phyloP scores from a whole-genome alignment of 2,329 filamentous ascomycete genomes.

The Metarhizium rileyi region DNA sequence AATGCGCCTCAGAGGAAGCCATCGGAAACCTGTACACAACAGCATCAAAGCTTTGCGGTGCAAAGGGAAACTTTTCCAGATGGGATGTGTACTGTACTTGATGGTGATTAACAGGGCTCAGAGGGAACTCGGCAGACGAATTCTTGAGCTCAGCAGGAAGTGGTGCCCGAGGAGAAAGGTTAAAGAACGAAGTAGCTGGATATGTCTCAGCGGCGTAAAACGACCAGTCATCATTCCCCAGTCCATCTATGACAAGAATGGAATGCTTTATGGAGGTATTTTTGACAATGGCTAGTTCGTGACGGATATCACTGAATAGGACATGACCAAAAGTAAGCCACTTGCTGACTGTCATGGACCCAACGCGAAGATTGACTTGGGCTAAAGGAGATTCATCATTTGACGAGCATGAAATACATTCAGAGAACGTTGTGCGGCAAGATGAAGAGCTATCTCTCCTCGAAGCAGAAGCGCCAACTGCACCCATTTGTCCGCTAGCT shows the following conservation, averaged over 20 bases:
- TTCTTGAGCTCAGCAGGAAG: slow-evolving; percentile 34
- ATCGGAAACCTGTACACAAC: slow-evolving; percentile 70
- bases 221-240: slow-evolving; percentile 84
- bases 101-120: slow-evolving; percentile 60
- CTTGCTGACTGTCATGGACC: slow-evolving; percentile 77
- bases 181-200: slow-evolving; percentile 64
- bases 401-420: slow-evolving; percentile 35
- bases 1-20: slow-evolving; percentile 57
- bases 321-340: slow-evolving; percentile 82
- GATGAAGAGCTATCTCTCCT: slow-evolving; percentile 25
- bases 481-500: not conserved
- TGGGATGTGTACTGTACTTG: slow-evolving; percentile 61
- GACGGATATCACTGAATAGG: slow-evolving; percentile 69
- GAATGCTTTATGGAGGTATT: slow-evolving; percentile 38
- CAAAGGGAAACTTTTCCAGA: slow-evolving; percentile 61
- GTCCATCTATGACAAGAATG: slow-evolving; percentile 70
- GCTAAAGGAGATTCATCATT: slow-evolving; percentile 54
- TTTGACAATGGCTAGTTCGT: slow-evolving; percentile 47
- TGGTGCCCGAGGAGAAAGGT: slow-evolving; percentile 53
- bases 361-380: slow-evolving; percentile 67
- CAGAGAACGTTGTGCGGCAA: slow-evolving; percentile 29
- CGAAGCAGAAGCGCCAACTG: slow-evolving; percentile 1
- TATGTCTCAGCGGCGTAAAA: slow-evolving; percentile 73
- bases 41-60: slow-evolving; percentile 62
- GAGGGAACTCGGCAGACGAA: slow-evolving; percentile 36